Evolutionary conservation across 169 alveolate genomes (phyloP).

Genomic region (Plasmodium falciparum): DNA sequence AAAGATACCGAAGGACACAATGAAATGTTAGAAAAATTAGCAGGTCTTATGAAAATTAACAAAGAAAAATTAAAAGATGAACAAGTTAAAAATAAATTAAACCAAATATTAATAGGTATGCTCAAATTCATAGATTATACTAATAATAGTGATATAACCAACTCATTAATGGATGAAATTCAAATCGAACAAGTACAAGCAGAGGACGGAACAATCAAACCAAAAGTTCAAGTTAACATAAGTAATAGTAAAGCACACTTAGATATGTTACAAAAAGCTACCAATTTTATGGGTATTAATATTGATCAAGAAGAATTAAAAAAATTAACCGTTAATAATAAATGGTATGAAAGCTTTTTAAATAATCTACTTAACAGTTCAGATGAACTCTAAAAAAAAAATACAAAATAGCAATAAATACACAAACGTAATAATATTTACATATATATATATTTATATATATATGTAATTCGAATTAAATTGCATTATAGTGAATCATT

Average conservation of each 20-base stretch:
- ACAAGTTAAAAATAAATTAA: constrained; percentile 58
- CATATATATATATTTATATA: not conserved
- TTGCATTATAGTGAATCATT: no score
- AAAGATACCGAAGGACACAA: constrained; percentile 72
- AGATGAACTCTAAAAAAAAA: constrained; percentile 32
- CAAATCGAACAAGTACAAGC: constrained; percentile 48
- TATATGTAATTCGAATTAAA: not conserved
- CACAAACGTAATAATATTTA: not conserved
- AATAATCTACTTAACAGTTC: constrained; percentile 57
- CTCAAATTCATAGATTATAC: constrained; percentile 65
- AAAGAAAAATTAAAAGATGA: constrained; percentile 49
- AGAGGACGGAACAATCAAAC: constrained; percentile 30
- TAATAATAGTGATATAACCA: constrained; percentile 30
- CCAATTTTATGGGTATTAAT: constrained; percentile 69
- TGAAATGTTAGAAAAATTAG: constrained; percentile 72
- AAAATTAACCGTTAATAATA: constrained; percentile 52
- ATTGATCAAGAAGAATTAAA: constrained; percentile 58
- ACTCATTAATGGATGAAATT: constrained; percentile 48
- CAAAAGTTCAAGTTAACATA: constrained; percentile 53
- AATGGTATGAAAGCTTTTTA: constrained; percentile 69
- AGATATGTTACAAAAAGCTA: constrained; percentile 73
- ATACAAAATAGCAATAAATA: not conserved
- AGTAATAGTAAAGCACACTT: constrained; percentile 52
- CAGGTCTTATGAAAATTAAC: constrained; percentile 37
- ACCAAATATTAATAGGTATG: constrained; percentile 74